These are phyloP conservation scores for Martiniozyma asiatica DNA, from an alignment of 1,139 yeast species.

Conservation along the genomic window DNA sequence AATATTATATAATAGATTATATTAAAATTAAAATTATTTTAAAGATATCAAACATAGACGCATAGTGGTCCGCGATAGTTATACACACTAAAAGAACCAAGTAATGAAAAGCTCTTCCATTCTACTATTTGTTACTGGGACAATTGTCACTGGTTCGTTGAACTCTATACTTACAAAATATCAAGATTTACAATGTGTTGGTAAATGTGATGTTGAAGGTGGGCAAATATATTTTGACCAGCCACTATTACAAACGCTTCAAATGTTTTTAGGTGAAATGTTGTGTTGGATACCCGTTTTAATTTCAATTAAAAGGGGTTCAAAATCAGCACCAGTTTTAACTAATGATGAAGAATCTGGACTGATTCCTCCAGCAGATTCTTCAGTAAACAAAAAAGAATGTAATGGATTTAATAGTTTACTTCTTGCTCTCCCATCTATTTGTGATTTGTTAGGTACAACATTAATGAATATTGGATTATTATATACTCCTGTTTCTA, in stretches of 20 bases:
- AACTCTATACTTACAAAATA: conserved; percentile 67
- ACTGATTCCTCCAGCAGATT: neutral
- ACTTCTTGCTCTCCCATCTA: conserved; percentile 47
- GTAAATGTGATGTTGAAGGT: conserved; percentile 38
- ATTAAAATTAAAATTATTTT: neutral
- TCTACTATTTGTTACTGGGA: conserved; percentile 32
- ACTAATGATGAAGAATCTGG: neutral
- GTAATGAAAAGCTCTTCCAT: too few relatives aligned
- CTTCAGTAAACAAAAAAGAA: conserved; percentile 4
- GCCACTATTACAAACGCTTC: conserved; percentile 70
- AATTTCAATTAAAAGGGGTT: conserved; percentile 6
- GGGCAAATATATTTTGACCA: conserved; percentile 48
- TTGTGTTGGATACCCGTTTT: conserved; percentile 33
- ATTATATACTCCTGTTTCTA: conserved; percentile 66
- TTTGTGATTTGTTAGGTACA: conserved; percentile 63
- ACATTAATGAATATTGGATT: conserved; percentile 70
- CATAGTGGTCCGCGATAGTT: too few relatives aligned
- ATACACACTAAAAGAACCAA: too few relatives aligned
- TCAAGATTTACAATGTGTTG: conserved; percentile 69
- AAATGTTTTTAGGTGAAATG: conserved; percentile 73
- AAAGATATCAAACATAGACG: too few relatives aligned
- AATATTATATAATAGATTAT: neutral
- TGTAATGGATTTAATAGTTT: conserved; percentile 17
- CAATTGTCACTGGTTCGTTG: conserved; percentile 57
- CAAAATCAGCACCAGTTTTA: neutral